A percentile compares a stretch with the other conserved stretches of the same genome.
Evolutionary conservation across 208 protist genomes (phyloP).

Genomic region (Phytomonas francai): DNA sequence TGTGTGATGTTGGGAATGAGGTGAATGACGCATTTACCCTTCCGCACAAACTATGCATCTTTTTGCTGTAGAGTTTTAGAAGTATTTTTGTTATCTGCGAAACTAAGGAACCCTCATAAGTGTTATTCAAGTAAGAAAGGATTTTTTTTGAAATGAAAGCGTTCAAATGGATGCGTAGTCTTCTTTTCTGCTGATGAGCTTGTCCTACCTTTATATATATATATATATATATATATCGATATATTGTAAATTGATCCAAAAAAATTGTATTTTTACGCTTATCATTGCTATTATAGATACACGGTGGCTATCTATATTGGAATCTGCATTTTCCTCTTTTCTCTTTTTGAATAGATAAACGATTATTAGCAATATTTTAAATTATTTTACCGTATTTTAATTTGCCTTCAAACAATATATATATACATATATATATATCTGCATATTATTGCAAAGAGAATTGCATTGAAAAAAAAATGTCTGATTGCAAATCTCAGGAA

Average conservation of each 20-base stretch:
- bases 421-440: conserved; percentile 7
- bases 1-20: too few species aligned
- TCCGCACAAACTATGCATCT: neutral
- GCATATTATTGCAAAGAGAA: neutral
- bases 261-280: neutral
- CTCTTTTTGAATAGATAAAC: conserved; percentile 3
- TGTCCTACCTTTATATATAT: neutral
- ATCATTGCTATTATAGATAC: neutral
- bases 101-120: neutral
- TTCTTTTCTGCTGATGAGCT: neutral
- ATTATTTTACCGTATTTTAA: conserved; percentile 11
- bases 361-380: neutral
- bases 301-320: neutral
- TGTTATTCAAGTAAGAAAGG: neutral
- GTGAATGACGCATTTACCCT: too few species aligned
- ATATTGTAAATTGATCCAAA: neutral
- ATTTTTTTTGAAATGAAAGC: too few species aligned
- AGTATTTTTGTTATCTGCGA: neutral
- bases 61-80: neutral
- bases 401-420: conserved; percentile 9
- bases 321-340: conserved; percentile 1
- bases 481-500: neutral
- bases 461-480: neutral
- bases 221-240: neutral
- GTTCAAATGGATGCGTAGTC: neutral